A percentile compares a stretch with the other conserved stretches of the same genome.
Conservation (phyloP, 1,284 basidiomycete species). For the Phlebopus sp. region DNA sequence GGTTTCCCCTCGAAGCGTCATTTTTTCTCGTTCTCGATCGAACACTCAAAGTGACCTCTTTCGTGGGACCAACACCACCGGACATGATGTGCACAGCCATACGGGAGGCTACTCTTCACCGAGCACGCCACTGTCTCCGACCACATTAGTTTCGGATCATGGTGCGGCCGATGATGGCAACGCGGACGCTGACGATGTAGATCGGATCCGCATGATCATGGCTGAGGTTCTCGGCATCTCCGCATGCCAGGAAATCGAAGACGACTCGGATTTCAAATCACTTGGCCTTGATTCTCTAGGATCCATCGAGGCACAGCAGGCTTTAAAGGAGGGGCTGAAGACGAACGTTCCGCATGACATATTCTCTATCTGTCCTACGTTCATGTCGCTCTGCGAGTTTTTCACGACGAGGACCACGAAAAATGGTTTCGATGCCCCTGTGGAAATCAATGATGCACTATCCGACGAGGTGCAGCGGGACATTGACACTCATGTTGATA, state of each 20-base stretch:
- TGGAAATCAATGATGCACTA: background rate
- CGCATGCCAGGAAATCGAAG: constrained; percentile 36
- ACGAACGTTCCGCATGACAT: constrained; percentile 41
- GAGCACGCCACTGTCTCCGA: constrained; percentile 35
- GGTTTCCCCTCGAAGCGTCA: constrained; percentile 25
- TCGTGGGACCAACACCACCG: constrained; percentile 5
- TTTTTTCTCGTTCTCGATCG: constrained; percentile 27
- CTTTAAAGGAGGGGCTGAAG: constrained; percentile 39
- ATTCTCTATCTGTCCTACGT: constrained; percentile 29
- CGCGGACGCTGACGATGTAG: constrained; percentile 9
- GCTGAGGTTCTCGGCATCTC: constrained; percentile 47
- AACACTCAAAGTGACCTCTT: constrained; percentile 24
- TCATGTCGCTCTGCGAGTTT: constrained; percentile 20
- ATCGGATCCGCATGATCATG: constrained; percentile 43
- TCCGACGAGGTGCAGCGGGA: constrained; percentile 3
- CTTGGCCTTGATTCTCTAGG: constrained; percentile 62
- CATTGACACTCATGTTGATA: background rate
- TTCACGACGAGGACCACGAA: constrained; percentile 4
- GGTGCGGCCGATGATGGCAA: background rate
- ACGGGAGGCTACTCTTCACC: constrained; percentile 7
- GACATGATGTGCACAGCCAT: constrained; percentile 1
- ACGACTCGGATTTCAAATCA: constrained; percentile 42
- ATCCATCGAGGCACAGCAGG: constrained; percentile 56
- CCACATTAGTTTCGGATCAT: constrained; percentile 33
- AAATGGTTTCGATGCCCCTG: background rate